Conservation (phyloP, 768 basidiomycete genomes). For the Termitomyces titanicus region DNA sequence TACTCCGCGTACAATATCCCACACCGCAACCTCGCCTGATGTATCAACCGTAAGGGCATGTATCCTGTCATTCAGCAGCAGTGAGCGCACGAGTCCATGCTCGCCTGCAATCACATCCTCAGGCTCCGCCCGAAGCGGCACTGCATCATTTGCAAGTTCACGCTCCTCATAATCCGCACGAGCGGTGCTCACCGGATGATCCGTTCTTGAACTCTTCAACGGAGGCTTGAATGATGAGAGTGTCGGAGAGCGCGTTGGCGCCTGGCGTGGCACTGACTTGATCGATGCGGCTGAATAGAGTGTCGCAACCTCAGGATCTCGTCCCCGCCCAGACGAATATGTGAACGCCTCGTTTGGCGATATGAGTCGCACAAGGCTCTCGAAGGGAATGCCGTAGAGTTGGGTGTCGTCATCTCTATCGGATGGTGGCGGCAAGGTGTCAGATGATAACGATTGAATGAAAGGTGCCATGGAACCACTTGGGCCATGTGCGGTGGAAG, state of each 20-base stretch:
- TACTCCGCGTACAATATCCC: constrained; percentile 80
- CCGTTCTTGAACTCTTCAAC: constrained; percentile 30
- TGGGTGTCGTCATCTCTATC: constrained; percentile 30
- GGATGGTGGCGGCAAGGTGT: constrained; percentile 20
- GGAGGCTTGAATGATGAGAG: constrained; percentile 29
- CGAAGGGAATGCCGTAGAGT: constrained; percentile 65
- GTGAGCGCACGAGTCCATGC: constrained; percentile 76
- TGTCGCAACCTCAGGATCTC: constrained; percentile 80
- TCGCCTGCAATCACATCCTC: constrained; percentile 74
- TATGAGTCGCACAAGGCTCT: constrained; percentile 63
- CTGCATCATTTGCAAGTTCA: constrained; percentile 80
- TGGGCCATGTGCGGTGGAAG: constrained; percentile 26
- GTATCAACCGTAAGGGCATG: constrained; percentile 93
- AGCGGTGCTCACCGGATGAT: constrained; percentile 32
- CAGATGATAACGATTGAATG: constrained; percentile 31
- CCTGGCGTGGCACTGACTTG: constrained; percentile 56
- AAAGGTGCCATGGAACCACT: constrained; percentile 31
- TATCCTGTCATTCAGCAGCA: constrained; percentile 83
- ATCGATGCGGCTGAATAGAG: constrained; percentile 85
- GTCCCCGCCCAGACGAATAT: constrained; percentile 33
- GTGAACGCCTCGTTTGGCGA: constrained; percentile 65
- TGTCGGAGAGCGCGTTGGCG: constrained; percentile 28
- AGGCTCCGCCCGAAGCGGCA: constrained; percentile 48
- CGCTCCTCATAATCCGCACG: constrained; percentile 60
- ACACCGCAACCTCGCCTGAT: constrained; percentile 81